Evolutionary conservation across 179 eudicot species (phyloP), one percentile per base, ranked within the genome.

Genomic region (Silene noctiflora): DNA sequence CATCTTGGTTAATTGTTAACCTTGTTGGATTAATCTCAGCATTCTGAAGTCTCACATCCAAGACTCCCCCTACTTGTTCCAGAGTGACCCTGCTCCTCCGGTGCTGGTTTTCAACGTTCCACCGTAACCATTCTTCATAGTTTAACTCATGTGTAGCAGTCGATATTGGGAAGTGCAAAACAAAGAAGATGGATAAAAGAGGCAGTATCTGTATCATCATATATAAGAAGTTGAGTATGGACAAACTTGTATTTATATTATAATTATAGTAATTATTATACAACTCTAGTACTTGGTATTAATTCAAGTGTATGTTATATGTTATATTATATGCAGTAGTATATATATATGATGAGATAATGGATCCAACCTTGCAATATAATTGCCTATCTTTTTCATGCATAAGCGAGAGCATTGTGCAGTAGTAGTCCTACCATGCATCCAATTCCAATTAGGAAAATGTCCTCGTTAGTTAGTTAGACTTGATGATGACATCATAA

Each of bases 11-110:
- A 3, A 85, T 84, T 35, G 62, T 78, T 24, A 85, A 67, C 70
- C 74, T 79, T 24, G 59, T 59, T 71, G 77, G 77, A 67, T 84
- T 83, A 55, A 31, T 73, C 83, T 91, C 93, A 0, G 96, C 96
- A 33, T 65, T 65, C 60, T 67, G 77, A 48, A 87, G 79, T 78
- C 71, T 84, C 68, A 59, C 68, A 58, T 82, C 84, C 21, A 82
- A 19, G 29, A 27, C 29, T n/a, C n/a, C 1, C 20, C 46, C 9
- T 51, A 1, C 20, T 17, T 56, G 60, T 56, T 65, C 69, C 13
- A 35, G 60, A n/a, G n/a, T 24, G 3, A 21, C 44, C 8, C 56
- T 65, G 27, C 48, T 61, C 42, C 68, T 51, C 51, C 12, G 9
- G 1, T 62, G 72, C 1, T 81, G 78, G 69, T 81, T 77, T 25